phyloP scores from a whole-genome alignment of 2,329 filamentous ascomycete species.

The Alternaria viburni region DNA sequence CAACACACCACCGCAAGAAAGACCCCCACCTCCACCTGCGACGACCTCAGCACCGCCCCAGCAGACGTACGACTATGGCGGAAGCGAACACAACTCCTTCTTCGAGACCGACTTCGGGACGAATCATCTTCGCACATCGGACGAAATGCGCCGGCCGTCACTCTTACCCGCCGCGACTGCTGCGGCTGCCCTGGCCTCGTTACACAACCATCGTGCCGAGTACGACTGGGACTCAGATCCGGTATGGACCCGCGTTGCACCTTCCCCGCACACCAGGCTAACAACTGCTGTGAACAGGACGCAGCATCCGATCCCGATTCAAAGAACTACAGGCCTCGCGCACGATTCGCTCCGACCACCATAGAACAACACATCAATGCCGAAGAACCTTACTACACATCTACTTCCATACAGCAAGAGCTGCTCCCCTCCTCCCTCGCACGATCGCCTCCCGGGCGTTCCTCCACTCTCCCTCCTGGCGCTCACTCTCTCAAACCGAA shows the following conservation, averaged over 20 bases:
- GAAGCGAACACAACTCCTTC: slow-evolving; percentile 68
- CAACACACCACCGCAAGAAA: slow-evolving; percentile 81
- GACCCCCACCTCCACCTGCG: slow-evolving; percentile 58
- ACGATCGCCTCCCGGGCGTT: slow-evolving; percentile 83
- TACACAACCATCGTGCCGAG: slow-evolving; percentile 80
- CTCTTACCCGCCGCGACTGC: slow-evolving; percentile 75
- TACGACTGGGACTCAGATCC: slow-evolving; percentile 52
- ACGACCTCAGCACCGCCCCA: slow-evolving; percentile 44
- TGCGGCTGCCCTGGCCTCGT: slow-evolving; percentile 83
- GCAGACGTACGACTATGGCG: slow-evolving; percentile 54
- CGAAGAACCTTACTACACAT: slow-evolving; percentile 52
- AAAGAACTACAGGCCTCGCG: slow-evolving; percentile 47
- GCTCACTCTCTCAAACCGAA: slow-evolving; percentile 74
- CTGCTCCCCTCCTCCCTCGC: slow-evolving; percentile 82
- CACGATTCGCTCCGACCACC: slow-evolving; percentile 50
- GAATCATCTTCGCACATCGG: slow-evolving; percentile 70
- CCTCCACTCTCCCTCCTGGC: slow-evolving; percentile 84
- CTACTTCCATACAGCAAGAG: slow-evolving; percentile 69
- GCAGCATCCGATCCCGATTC: slow-evolving; percentile 48
- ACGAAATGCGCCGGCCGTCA: slow-evolving; percentile 71
- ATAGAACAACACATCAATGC: slow-evolving; percentile 74
- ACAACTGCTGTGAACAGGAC: slow-evolving; percentile 39
- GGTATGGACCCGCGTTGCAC: slow-evolving; percentile 31
- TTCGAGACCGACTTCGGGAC: slow-evolving; percentile 70
- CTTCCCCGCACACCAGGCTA: slow-evolving; percentile 22